A percentile compares a stretch with the other conserved stretches of the same genome.
Evolutionary conservation across 1,284 basidiomycete genomes (phyloP).

Genomic region (Kalmanozyma brasiliensis): DNA sequence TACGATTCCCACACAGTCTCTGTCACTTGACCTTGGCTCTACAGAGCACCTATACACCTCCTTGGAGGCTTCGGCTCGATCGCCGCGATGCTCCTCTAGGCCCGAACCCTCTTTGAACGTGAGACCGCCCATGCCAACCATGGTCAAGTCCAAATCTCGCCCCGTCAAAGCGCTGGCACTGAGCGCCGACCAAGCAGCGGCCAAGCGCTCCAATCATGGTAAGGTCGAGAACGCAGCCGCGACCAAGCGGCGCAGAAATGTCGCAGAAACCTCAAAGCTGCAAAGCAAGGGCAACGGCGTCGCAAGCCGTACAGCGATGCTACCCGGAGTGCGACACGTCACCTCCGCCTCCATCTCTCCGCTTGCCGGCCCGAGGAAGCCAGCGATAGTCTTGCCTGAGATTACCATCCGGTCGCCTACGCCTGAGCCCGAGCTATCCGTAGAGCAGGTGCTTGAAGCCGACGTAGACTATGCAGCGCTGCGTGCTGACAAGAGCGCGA

Average conservation of each 20-base stretch:
- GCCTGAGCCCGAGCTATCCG: constrained; percentile 15
- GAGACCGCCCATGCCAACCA: constrained; percentile 17
- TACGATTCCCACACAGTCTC: not conserved
- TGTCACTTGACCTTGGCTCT: not conserved
- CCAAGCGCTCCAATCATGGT: constrained; percentile 10
- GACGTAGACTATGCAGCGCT: not conserved
- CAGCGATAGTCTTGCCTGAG: constrained; percentile 5
- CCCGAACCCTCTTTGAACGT: constrained; percentile 2
- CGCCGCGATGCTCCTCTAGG: constrained; percentile 36
- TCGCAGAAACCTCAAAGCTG: constrained; percentile 13
- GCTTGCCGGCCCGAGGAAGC: not conserved
- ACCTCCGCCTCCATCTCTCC: too few relatives aligned
- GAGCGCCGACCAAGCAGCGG: constrained; percentile 16
- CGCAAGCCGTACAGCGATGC: too few relatives aligned
- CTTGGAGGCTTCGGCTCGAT: constrained; percentile 14
- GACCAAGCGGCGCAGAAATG: constrained; percentile 10
- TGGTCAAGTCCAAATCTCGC: constrained; percentile 31
- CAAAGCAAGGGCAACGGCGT: constrained; percentile 4
- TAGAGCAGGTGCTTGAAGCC: not conserved
- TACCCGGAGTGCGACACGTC: too few relatives aligned
- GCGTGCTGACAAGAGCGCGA: not conserved
- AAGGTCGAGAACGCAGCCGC: constrained; percentile 5
- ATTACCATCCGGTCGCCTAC: constrained; percentile 29
- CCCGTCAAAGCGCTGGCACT: constrained; percentile 11
- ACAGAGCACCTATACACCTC: constrained; percentile 28